Conservation (phyloP, 371 early-diverging fungal species). For the Mucor indicus region DNA sequence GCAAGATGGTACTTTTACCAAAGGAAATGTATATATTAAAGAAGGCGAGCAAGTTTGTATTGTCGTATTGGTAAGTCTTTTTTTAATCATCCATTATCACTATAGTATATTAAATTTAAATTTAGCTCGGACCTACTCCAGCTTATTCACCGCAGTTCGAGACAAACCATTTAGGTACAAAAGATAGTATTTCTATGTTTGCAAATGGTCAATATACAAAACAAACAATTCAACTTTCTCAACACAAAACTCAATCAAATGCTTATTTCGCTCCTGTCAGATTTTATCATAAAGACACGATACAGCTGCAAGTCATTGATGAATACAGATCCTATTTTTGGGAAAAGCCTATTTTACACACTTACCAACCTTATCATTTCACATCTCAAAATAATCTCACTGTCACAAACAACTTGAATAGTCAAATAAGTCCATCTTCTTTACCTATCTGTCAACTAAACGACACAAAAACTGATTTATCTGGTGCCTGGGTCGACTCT, state of each 20-base stretch:
- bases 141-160: constrained; percentile 27
- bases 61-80: constrained; percentile 40
- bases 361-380: constrained; percentile 29
- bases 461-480: too few species aligned
- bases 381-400: constrained; percentile 28
- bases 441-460: too few species aligned
- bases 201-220: constrained; percentile 27
- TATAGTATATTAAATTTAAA: too few species aligned
- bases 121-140: constrained; percentile 41
- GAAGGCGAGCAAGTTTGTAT: constrained; percentile 32
- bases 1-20: constrained; percentile 34
- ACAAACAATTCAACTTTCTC: constrained; percentile 25
- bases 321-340: constrained; percentile 46
- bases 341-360: constrained; percentile 33
- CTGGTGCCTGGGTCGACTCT: constrained; percentile 34
- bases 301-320: constrained; percentile 19
- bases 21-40: constrained; percentile 24
- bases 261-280: constrained; percentile 34
- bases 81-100: too few species aligned
- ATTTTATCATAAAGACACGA: constrained; percentile 30
- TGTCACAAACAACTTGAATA: too few species aligned
- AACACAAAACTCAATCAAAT: constrained; percentile 28
- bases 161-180: constrained; percentile 26
- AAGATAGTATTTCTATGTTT: constrained; percentile 35
- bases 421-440: too few species aligned